A percentile compares a stretch with the other conserved stretches of the same genome.
These are phyloP conservation scores for Fusarium sp. DNA, from an alignment of 2,329 filamentous ascomycete species.

Conservation along the genomic window DNA sequence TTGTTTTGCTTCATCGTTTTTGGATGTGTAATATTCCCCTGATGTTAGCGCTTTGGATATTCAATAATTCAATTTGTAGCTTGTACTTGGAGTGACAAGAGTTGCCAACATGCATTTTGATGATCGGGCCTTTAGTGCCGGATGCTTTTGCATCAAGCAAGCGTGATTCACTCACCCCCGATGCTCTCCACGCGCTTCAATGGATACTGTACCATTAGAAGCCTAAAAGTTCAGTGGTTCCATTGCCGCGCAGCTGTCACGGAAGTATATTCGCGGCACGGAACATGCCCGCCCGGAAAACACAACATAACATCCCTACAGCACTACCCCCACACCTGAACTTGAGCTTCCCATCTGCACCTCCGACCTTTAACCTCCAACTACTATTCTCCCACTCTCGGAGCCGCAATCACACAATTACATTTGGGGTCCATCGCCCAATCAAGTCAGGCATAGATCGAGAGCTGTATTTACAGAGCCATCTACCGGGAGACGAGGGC, in stretches of 20 bases:
- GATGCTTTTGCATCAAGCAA: too few relatives aligned
- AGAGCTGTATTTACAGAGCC: slow-evolving; percentile 1
- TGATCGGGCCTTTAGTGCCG: too few relatives aligned
- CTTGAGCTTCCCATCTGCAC: slow-evolving; percentile 27
- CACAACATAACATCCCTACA: not conserved
- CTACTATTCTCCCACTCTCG: slow-evolving; percentile 19
- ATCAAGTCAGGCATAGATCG: slow-evolving; percentile 12
- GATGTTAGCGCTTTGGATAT: slow-evolving; percentile 21
- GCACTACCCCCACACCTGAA: slow-evolving; percentile 24
- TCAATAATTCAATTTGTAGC: slow-evolving; percentile 30
- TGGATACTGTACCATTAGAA: not conserved
- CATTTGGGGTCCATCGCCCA: slow-evolving; percentile 2
- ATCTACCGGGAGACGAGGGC: slow-evolving; percentile 24
- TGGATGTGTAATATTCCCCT: slow-evolving; percentile 32
- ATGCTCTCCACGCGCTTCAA: slow-evolving; percentile 19
- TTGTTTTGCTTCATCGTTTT: not conserved
- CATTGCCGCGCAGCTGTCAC: not conserved
- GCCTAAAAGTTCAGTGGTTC: too few relatives aligned
- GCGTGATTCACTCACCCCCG: slow-evolving; percentile 6
- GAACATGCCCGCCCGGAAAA: slow-evolving; percentile 21
- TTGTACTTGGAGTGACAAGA: not conserved
- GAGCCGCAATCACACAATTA: slow-evolving; percentile 27
- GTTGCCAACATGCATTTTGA: too few relatives aligned
- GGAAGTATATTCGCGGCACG: slow-evolving; percentile 17
- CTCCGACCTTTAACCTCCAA: slow-evolving; percentile 8